phyloP scores from a whole-genome alignment of 2,329 filamentous ascomycete species.

The Talaromyces albobiverticillius region DNA sequence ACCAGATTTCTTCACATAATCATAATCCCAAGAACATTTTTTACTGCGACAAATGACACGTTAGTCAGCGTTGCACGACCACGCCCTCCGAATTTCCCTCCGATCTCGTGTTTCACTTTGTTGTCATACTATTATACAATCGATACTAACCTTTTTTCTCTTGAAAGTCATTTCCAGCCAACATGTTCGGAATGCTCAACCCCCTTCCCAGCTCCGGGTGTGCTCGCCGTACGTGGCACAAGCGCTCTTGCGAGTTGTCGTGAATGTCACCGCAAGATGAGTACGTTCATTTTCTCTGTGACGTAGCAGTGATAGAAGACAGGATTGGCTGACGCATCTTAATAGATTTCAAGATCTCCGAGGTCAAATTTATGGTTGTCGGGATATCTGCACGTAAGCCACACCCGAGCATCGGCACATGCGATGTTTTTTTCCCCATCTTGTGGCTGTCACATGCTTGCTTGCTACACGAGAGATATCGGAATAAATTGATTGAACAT shows the following conservation, averaged over 20 bases:
- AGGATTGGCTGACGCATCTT: constrained; percentile 31
- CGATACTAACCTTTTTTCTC: background rate
- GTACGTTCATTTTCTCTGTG: constrained; percentile 32
- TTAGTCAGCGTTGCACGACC: constrained; percentile 2
- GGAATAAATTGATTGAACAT: background rate
- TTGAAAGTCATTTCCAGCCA: constrained; percentile 76
- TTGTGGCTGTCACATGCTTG: background rate
- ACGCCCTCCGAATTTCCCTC: background rate
- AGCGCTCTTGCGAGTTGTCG: constrained; percentile 72
- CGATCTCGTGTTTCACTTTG: background rate
- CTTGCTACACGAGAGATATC: background rate
- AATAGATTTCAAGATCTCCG: constrained; percentile 64
- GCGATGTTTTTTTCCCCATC: background rate
- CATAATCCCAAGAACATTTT: background rate
- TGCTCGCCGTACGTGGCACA: constrained; percentile 72
- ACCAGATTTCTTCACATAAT: background rate
- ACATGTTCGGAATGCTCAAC: constrained; percentile 76
- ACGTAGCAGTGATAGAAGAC: constrained; percentile 4
- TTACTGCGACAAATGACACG: background rate
- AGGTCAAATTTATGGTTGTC: constrained; percentile 74
- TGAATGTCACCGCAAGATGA: constrained; percentile 76
- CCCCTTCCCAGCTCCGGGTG: constrained; percentile 57
- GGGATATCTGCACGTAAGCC: constrained; percentile 52
- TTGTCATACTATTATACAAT: background rate
- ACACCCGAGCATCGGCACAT: background rate